phyloP scores from a whole-genome alignment of 768 basidiomycete genomes.

The Serendipita vermifera region DNA sequence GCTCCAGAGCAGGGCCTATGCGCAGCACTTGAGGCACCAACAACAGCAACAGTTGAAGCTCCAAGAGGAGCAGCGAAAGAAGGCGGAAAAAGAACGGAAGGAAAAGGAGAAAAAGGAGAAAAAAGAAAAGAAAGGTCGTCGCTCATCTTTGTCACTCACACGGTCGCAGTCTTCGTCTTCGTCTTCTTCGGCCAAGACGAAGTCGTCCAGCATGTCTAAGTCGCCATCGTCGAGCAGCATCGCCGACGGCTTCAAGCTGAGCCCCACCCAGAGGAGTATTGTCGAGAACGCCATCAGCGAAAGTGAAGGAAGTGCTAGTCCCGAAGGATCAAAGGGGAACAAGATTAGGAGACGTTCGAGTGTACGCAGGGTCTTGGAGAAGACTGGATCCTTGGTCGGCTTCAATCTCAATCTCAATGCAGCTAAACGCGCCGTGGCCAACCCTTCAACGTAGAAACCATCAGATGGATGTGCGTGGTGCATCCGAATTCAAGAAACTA shows the following conservation, averaged over 20 bases:
- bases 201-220: not conserved
- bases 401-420: slow-evolving; percentile 8
- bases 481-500: too few species aligned
- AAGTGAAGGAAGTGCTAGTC: slow-evolving; percentile 7
- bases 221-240: not conserved
- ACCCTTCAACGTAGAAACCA: too few species aligned
- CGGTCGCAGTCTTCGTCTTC: not conserved
- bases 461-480: too few species aligned
- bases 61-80: not conserved
- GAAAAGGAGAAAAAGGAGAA: slow-evolving; percentile 4
- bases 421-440: not conserved
- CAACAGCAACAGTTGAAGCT: slow-evolving; percentile 2
- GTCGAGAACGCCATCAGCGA: not conserved
- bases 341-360: slow-evolving; percentile 6
- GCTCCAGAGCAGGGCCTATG: slow-evolving; percentile 1
- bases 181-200: not conserved
- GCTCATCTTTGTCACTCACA: not conserved
- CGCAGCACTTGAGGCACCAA: slow-evolving; percentile 1
- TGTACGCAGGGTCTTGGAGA: slow-evolving; percentile 2
- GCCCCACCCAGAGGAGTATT: not conserved
- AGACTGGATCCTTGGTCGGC: slow-evolving; percentile 4
- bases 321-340: slow-evolving; percentile 1
- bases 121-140: not conserved
- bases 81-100: not conserved
- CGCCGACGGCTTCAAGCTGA: slow-evolving; percentile 8